A percentile compares a stretch with the other conserved stretches of the same genome.
These are phyloP conservation scores for Teunomyces funiuensis DNA, from an alignment of 805 yeast species.

Conservation along the genomic window DNA sequence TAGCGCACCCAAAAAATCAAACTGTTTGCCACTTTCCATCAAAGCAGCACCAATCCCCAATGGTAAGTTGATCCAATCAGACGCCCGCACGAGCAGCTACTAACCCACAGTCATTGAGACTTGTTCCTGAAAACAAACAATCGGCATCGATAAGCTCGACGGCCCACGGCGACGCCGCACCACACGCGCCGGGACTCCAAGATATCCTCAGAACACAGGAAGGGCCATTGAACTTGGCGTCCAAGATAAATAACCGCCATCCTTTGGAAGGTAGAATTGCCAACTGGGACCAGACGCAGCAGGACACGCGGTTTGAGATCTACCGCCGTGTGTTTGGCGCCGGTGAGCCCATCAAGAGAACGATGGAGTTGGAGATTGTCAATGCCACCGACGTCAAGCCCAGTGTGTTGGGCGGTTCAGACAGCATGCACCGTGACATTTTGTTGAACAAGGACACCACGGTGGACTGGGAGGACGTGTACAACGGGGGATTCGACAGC, in stretches of 20 bases:
- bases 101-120: constrained; percentile 44
- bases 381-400: constrained; percentile 72
- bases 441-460: constrained; percentile 72
- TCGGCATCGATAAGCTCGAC: constrained; percentile 50
- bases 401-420: constrained; percentile 53
- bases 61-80: not conserved
- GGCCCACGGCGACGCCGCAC: constrained; percentile 54
- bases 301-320: constrained; percentile 67
- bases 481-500: constrained; percentile 53
- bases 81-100: constrained; percentile 1
- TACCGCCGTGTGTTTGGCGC: constrained; percentile 85
- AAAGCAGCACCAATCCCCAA: not conserved
- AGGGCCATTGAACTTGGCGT: constrained; percentile 60
- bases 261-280: constrained; percentile 77
- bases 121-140: constrained; percentile 54
- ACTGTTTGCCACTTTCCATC: constrained; percentile 1
- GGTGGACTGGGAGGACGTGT: constrained; percentile 93
- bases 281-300: constrained; percentile 80
- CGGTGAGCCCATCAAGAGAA: constrained; percentile 89
- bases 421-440: constrained; percentile 71
- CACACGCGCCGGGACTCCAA: constrained; percentile 67
- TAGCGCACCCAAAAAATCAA: not conserved
- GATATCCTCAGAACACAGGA: constrained; percentile 66
- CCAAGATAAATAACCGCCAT: constrained; percentile 74
- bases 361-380: constrained; percentile 82